Percentiles rank a stretch among this genome's conserved stretches.
Conservation (phyloP, 2,329 filamentous ascomycete genomes). For the Microdochium trichocladiopsis region DNA sequence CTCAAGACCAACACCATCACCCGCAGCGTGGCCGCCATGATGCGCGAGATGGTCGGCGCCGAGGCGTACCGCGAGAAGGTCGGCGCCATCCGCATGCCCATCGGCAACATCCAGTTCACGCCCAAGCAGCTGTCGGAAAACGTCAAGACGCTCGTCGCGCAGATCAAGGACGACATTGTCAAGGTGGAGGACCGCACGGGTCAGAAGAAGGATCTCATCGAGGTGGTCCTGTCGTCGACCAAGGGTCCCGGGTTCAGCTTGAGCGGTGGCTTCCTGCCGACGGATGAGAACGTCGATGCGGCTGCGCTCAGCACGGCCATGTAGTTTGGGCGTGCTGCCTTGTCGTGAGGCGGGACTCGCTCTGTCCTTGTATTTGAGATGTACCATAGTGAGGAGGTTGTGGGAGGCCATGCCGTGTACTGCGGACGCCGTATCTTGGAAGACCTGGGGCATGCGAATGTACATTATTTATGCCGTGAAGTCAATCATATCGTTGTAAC, state of each 20-base stretch:
- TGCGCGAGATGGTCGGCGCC: constrained; percentile 77
- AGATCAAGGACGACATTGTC: constrained; percentile 71
- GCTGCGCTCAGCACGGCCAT: constrained; percentile 46
- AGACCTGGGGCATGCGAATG: not conserved
- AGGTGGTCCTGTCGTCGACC: constrained; percentile 78
- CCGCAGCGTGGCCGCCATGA: constrained; percentile 64
- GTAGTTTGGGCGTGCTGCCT: constrained; percentile 25
- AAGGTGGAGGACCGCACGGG: constrained; percentile 51
- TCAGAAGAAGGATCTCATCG: constrained; percentile 61
- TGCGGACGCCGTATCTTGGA: not conserved
- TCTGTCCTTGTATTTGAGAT: not conserved
- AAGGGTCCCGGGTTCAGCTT: constrained; percentile 81
- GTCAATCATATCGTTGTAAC: not conserved
- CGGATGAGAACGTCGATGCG: constrained; percentile 47
- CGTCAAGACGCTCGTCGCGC: constrained; percentile 67
- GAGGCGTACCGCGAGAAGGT: constrained; percentile 80
- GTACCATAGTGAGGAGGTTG: constrained; percentile 4
- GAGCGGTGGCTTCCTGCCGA: constrained; percentile 67
- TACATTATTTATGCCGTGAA: not conserved
- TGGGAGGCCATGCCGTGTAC: too few relatives aligned
- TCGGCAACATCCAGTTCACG: constrained; percentile 84
- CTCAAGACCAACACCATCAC: constrained; percentile 84
- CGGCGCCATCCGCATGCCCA: constrained; percentile 80
- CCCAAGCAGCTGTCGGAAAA: constrained; percentile 83
- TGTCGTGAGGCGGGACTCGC: too few relatives aligned